These are phyloP conservation scores for Physcomitrium patens DNA, from an alignment of 225 moss, liverwort and hornwort species.

Conservation along the genomic window DNA sequence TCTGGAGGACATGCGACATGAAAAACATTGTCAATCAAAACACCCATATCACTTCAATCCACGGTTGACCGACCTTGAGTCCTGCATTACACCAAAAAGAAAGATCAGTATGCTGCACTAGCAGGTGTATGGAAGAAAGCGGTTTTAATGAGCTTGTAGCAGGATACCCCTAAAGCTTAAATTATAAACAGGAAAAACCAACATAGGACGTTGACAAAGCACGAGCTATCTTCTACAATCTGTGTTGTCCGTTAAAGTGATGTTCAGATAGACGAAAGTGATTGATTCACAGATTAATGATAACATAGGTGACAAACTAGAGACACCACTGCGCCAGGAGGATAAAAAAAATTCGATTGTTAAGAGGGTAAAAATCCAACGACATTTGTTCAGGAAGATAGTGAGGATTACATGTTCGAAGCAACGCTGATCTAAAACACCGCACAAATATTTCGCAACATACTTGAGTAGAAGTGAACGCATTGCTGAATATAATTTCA, in stretches of 20 bases:
- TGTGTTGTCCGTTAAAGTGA: slow-evolving; percentile 9
- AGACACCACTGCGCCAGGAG: background rate
- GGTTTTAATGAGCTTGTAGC: slow-evolving; percentile 1
- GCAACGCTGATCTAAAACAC: slow-evolving; percentile 15
- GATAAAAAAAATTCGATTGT: no score
- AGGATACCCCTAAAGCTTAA: slow-evolving; percentile 12
- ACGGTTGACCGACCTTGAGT: slow-evolving; percentile 54
- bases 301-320: slow-evolving; percentile 23
- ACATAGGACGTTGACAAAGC: slow-evolving; percentile 7
- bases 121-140: slow-evolving; percentile 12
- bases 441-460: background rate
- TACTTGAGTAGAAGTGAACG: background rate
- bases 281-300: background rate
- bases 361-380: background rate
- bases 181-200: background rate
- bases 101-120: slow-evolving; percentile 33
- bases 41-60: slow-evolving; percentile 6
- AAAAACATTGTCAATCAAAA: background rate
- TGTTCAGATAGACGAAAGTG: background rate
- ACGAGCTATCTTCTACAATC: background rate
- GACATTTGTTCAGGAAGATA: background rate
- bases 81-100: slow-evolving; percentile 49
- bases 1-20: background rate
- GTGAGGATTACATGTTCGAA: background rate
- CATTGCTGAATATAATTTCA: background rate